Evolutionary conservation across 257 asterid genomes (phyloP), one percentile per base, ranked within the genome.

Genomic region (Perilla frutescens): DNA sequence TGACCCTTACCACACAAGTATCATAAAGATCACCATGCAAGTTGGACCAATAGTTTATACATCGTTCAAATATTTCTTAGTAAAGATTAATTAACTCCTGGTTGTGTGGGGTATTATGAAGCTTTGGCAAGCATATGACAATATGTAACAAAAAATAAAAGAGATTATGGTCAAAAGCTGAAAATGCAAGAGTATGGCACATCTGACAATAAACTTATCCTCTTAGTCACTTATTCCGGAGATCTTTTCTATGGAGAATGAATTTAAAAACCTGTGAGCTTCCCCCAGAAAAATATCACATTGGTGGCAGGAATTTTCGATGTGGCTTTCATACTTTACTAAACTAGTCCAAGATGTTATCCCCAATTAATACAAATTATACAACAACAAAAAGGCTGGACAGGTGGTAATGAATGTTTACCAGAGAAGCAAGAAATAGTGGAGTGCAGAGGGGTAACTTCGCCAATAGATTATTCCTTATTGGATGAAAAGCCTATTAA

Each of bases 241-340:
- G 7, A 50, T 49, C 8, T 68, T 76, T 7, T 75, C 45, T 58
- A 47, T 41, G 36, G 7, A 47, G 49, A 57, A 44, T 26, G 34
- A 39, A 20, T 7, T 36, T 20, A 20, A 26, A 49, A 54, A 58
- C 48, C 48, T 44, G 49, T 12, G 6, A 60, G 69, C 47, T 60
- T 37, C 44, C 45, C 20, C 50, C 34, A 49, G 71, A 20, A 32
- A 6, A 49, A 62, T 62, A 34, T 36, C 10, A 37, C 54, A 72
- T 10, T 50, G 11, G 48, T 51, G 7, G 36, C 29, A 59, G 74
- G 54, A 11, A 29, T 57, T 20, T 44, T 2, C 10, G 8, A 2
- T 15, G 43, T 54, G 14, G 67, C 20, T 41, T 43, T 62, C 68
- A 3, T 31, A 56, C 40, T 31, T 8, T 3, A 8, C 13, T 20